A percentile compares a stretch with the other conserved stretches of the same genome.
Evolutionary conservation across 768 basidiomycete genomes (phyloP).

Genomic region (Russula virescens): DNA sequence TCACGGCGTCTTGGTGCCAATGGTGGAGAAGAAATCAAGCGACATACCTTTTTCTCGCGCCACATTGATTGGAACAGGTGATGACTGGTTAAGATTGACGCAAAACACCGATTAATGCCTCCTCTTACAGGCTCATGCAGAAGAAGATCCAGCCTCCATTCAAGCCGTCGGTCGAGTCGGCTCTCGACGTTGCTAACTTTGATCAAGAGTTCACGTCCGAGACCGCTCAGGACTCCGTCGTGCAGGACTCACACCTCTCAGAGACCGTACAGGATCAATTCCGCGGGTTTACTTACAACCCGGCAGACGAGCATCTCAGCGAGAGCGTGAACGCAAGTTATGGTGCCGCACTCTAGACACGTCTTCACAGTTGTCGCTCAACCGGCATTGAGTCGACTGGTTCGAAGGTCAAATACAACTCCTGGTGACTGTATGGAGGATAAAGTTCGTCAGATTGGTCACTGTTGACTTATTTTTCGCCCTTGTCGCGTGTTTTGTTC

Average conservation of each 20-base stretch:
- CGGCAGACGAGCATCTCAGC: conserved; percentile 76
- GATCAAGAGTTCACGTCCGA: conserved; percentile 97
- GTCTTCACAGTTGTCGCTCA: conserved; percentile 5
- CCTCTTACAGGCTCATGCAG: conserved; percentile 53
- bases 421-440: neutral
- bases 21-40: conserved; percentile 94
- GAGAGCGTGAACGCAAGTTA: conserved; percentile 79
- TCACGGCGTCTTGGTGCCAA: conserved; percentile 80
- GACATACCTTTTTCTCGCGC: conserved; percentile 90
- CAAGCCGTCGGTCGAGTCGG: conserved; percentile 95
- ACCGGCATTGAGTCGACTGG: conserved; percentile 12
- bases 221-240: conserved; percentile 91
- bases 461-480: neutral
- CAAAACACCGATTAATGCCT: neutral
- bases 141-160: conserved; percentile 98
- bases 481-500: conserved; percentile 10
- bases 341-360: conserved; percentile 19
- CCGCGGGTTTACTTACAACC: conserved; percentile 85
- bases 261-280: conserved; percentile 98
- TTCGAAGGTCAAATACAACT: neutral
- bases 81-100: conserved; percentile 23
- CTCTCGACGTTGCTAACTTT: conserved; percentile 94
- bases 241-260: conserved; percentile 85
- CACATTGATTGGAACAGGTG: conserved; percentile 89
- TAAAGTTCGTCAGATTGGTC: neutral